Base-by-base conservation (phyloP, 768 basidiomycete species). In the Coprinopsis cinerea region DNA sequence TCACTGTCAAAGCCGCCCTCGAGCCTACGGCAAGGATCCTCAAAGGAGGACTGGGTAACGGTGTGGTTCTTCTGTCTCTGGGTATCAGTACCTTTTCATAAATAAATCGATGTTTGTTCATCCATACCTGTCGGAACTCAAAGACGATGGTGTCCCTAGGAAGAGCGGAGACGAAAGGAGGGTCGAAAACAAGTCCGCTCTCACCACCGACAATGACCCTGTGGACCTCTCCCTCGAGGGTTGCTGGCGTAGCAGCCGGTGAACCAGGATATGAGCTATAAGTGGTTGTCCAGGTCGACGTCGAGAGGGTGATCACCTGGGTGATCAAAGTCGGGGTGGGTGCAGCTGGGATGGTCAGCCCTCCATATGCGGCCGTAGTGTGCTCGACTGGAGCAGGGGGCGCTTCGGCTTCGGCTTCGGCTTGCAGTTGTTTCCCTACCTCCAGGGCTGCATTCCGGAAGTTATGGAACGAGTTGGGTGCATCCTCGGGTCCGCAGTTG, bases 31-130 rank as follows among this genome's bases (percentile, higher is more conserved):
- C 82, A 85, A 44, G 83, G 82, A 44, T 75, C 73, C 37, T 68
- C 75, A 62, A 85, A 84, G 2, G 76, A 68, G 9, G 78, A 78
- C 63, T 83, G 80, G 18, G 80, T 81, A 20, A 81, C 80, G 5
- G 77, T 77, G 67, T 84, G 82, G 65, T 84, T 85, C 74, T 83
- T 83, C 60, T 73, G n/a, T n/a, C n/a, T n/a, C n/a, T n/a, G n/a
- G n/a, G n/a, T n/a, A n/a, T n/a, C n/a, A n/a, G n/a, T n/a, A n/a
- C n/a, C n/a, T n/a, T n/a, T n/a, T n/a, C n/a, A n/a, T n/a, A n/a
- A n/a, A n/a, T n/a, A n/a, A n/a, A n/a, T n/a, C n/a, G n/a, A n/a
- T n/a, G n/a, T n/a, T n/a, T n/a, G n/a, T n/a, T n/a, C n/a, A n/a
- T n/a, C n/a, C n/a, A n/a, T n/a, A n/a, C n/a, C n/a, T n/a, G 70